Base-by-base conservation (phyloP, 495 filamentous ascomycete species). In the Pyrenula aspistea region DNA sequence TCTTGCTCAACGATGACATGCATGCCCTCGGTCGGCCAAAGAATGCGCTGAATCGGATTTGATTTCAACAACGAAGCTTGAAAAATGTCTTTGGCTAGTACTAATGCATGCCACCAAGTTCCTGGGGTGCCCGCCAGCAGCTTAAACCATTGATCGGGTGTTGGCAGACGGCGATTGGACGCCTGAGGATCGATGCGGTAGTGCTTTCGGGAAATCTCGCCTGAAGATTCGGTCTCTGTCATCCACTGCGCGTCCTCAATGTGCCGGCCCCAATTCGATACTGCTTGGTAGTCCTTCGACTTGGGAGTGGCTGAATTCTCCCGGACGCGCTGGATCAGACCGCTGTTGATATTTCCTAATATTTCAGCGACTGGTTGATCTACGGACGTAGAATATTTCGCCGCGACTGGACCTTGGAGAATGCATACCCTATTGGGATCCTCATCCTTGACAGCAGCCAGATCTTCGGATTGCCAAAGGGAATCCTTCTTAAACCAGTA, bases 401-500 rank as follows among this genome's bases (percentile, higher is more conserved):
- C 71, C 21, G 72, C 68, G 21, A 72, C 65, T 12, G 72, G 72
- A 0, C 72, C 72, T n/a, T 72, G 70, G 2, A 75, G 54, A 48
- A 75, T 72, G 54, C 69, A 73, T 4, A 66, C 63, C 25, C 72
- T 61, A 12, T 62, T 62, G 20, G 65, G 65, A 61, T 75, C 72
- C 55, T 68, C 61, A 36, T 59, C 64, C 22, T 68, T 58, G 22
- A 74, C 69, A 1, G 72, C 71, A 24, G 69, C 72, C 20, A 73
- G 48, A 52, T 73, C 67, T 55, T 75, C 71, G 0, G 69, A 67
- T 53, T 75, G 72, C 72, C 72, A 75, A 2, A 75, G 53, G 1
- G 69, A 73, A 52, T 75, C 72, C 42, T 75, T 75, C 52, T 75
- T 75, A 64, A 75, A 75, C 52, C 65, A 75, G 15, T 58, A 65